Base-by-base conservation (phyloP, 306 rosid genomes). In the Datisca glomerata region DNA sequence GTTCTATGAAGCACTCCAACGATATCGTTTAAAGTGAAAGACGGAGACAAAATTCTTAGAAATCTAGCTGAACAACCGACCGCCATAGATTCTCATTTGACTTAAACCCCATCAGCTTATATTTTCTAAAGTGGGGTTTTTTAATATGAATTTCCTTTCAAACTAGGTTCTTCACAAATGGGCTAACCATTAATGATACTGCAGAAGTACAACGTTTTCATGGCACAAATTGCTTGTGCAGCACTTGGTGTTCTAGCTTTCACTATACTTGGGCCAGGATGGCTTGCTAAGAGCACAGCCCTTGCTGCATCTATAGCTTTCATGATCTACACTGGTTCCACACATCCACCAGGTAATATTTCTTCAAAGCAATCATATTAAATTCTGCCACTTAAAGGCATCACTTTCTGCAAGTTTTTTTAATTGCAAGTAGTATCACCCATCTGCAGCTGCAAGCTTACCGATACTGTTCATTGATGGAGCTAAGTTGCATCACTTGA, bases 201-300 rank as follows among this genome's bases (percentile, higher is more conserved):
- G 71, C 86, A 89, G 97, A 83, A 80, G 58, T 89, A 83, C 73
- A 89, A 62, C 23, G 45, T 89, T 64, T 80, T 89, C 60, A 63
- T 77, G 74, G 81, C 97, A 19, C 97, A 89, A 61, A 80, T 83
- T 46, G 97, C 95, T 13, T 80, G 97, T 45, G 93, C 97, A 37
- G 86, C 79, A 55, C 77, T 89, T 19, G 95, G 97, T 9, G 97
- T 83, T 1, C 14, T 66, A 39, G 81, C 95, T 21, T 59, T 80
- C 53, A 49, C 81, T 24, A 3, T 78, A 11, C 64, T 83, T 13
- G 97, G 95, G 36, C 91, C 97, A 2, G 95, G 97, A 39, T 89
- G 78, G 97, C 63, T 77, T 18, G 84, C 97, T n/a, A 61, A 77
- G 61, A 71, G 91, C 53, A 45, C 59, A 53, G 74, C 79, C 41